Percentiles rank a stretch among this genome's conserved stretches.
phyloP scores from a whole-genome alignment of 1,139 yeast species.

The Nakaseomyces uthaithaninus region DNA sequence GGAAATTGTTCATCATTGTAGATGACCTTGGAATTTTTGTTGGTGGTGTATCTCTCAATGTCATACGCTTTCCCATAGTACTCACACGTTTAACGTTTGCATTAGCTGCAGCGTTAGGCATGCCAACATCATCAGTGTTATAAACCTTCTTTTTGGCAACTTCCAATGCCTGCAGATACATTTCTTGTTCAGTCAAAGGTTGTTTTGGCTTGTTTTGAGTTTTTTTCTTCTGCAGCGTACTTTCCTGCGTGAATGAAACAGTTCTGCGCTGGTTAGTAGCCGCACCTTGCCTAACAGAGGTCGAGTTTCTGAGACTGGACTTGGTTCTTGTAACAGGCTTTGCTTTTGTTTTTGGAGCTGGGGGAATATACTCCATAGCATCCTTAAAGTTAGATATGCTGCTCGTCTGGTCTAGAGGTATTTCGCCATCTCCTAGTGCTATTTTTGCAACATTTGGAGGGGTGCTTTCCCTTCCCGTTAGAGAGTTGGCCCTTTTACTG shows the following conservation, averaged over 20 bases:
- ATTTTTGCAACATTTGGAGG: neutral
- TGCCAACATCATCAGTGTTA: slow-evolving; percentile 10
- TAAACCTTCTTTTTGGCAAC: slow-evolving; percentile 30
- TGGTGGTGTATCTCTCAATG: slow-evolving; percentile 15
- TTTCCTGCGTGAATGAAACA: slow-evolving; percentile 7
- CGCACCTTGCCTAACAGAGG: slow-evolving; percentile 1
- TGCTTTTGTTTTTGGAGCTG: slow-evolving; percentile 3
- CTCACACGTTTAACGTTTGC: slow-evolving; percentile 11
- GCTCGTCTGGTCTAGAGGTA: slow-evolving; percentile 22
- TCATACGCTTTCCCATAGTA: slow-evolving; percentile 21
- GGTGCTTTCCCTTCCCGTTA: neutral
- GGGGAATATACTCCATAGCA: slow-evolving; percentile 23
- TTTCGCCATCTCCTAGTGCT: slow-evolving; percentile 7
- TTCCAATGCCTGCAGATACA: slow-evolving; percentile 30
- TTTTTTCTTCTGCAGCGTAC: neutral
- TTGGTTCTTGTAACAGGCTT: slow-evolving; percentile 6
- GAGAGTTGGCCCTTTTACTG: slow-evolving; percentile 1
- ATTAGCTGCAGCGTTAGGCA: neutral
- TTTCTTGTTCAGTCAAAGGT: slow-evolving; percentile 26
- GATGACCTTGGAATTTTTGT: slow-evolving; percentile 3
- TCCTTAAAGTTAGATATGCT: slow-evolving; percentile 26
- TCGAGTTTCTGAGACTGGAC: neutral
- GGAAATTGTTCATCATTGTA: slow-evolving; percentile 6
- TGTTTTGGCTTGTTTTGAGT: slow-evolving; percentile 9
- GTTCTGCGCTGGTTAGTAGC: neutral